These are phyloP conservation scores for Yamadazyma trypodendri DNA, from an alignment of 1,139 yeast genomes.

Conservation along the genomic window DNA sequence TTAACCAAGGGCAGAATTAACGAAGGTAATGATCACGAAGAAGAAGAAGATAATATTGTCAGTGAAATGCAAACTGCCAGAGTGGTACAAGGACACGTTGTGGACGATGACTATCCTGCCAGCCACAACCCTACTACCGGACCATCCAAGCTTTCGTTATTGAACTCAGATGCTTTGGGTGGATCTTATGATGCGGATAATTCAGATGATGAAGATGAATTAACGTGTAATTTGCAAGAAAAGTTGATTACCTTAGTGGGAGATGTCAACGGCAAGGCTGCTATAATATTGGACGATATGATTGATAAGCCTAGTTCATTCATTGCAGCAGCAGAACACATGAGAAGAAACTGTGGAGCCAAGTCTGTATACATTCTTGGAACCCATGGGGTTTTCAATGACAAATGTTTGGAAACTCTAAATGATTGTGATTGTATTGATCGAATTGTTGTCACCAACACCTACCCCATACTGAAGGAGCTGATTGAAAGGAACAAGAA, in stretches of 20 bases:
- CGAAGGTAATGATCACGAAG: conserved; percentile 39
- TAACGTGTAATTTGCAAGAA: conserved; percentile 65
- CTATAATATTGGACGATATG: conserved; percentile 94
- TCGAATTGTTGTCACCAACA: conserved; percentile 89
- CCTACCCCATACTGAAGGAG: conserved; percentile 79
- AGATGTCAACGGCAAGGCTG: conserved; percentile 86
- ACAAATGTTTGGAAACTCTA: conserved; percentile 77
- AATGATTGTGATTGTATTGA: conserved; percentile 81
- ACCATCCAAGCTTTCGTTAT: conserved; percentile 15
- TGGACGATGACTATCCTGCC: conserved; percentile 70
- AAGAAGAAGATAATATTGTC: conserved; percentile 67
- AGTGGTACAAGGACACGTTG: conserved; percentile 95
- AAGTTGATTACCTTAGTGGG: conserved; percentile 95
- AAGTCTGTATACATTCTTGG: conserved; percentile 87
- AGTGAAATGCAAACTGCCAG: conserved; percentile 94
- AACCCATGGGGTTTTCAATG: conserved; percentile 92
- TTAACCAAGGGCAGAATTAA: neutral
- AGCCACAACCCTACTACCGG: conserved; percentile 1
- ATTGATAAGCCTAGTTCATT: conserved; percentile 92
- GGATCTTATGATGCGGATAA: conserved; percentile 77
- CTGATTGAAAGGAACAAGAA: conserved; percentile 58
- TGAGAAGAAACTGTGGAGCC: conserved; percentile 93
- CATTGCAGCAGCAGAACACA: conserved; percentile 97
- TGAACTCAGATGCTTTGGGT: conserved; percentile 62
- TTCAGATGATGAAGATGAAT: conserved; percentile 87